A percentile compares a stretch with the other conserved stretches of the same genome.
Evolutionary conservation across 192 early-diverging fungal species (phyloP).

Genomic region (Spinellus fusiger): DNA sequence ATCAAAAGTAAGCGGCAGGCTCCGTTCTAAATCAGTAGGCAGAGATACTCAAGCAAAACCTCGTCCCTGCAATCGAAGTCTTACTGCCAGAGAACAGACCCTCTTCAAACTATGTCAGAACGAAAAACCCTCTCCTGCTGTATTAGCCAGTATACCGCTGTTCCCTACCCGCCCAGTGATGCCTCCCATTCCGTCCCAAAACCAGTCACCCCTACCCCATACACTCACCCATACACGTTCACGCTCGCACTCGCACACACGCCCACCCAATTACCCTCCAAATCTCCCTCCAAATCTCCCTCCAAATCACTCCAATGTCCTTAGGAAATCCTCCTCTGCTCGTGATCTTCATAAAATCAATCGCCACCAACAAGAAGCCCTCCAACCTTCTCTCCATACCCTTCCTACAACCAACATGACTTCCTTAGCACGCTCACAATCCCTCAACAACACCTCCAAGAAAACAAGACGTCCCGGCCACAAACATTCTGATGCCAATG

Average conservation of each 20-base stretch:
- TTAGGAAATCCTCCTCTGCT: constrained; percentile 6
- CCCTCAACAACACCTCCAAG: background rate
- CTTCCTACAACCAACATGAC: background rate
- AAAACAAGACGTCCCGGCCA: background rate
- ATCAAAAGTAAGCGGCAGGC: constrained; percentile 3
- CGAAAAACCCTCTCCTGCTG: constrained; percentile 2
- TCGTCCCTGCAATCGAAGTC: background rate
- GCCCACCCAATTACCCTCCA: background rate
- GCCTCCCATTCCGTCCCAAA: constrained; percentile 10
- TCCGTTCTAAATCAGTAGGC: constrained; percentile 10
- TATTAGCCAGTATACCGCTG: background rate
- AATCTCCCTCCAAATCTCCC: background rate
- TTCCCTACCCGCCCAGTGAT: background rate
- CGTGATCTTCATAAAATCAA: constrained; percentile 11
- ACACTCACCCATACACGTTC: background rate
- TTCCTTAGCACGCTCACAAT: background rate
- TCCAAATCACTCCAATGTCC: no score
- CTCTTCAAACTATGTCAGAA: constrained; percentile 9
- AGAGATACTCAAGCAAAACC: background rate
- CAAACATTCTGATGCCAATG: background rate
- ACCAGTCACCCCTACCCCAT: background rate
- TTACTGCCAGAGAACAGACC: constrained; percentile 7
- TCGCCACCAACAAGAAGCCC: constrained; percentile 8
- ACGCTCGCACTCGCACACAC: background rate
- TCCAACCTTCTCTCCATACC: background rate